A percentile compares a stretch with the other conserved stretches of the same genome.
These are phyloP conservation scores for Penicillium antarcticum DNA, from an alignment of 495 filamentous ascomycete species.

Conservation along the genomic window DNA sequence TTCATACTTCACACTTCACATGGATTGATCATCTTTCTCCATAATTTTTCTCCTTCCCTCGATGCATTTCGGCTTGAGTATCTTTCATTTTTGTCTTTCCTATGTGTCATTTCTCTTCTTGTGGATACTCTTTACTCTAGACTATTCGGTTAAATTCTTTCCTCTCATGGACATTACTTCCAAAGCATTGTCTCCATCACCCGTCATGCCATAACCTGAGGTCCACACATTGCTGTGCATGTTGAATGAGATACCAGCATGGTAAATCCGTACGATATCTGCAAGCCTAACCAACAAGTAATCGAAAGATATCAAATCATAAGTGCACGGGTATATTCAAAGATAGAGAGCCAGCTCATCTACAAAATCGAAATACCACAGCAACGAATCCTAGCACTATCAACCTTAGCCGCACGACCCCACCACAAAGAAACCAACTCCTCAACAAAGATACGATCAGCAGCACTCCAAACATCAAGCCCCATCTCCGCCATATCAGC, in stretches of 20 bases:
- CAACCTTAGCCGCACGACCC: slow-evolving; percentile 62
- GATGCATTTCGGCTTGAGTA: neutral
- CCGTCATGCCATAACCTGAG: too few relatives aligned
- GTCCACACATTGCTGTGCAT: too few relatives aligned
- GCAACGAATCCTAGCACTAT: slow-evolving; percentile 70
- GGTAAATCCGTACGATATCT: neutral
- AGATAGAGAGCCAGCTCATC: slow-evolving; percentile 9
- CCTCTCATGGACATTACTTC: neutral
- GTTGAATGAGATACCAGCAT: too few relatives aligned
- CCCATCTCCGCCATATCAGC: slow-evolving; percentile 79
- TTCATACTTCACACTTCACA: too few relatives aligned
- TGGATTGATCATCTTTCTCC: neutral
- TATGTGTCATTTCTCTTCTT: slow-evolving; percentile 1
- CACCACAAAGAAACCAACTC: slow-evolving; percentile 70
- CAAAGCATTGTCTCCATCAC: too few relatives aligned
- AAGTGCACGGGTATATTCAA: neutral
- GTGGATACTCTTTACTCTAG: neutral
- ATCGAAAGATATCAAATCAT: neutral
- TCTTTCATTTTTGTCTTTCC: neutral
- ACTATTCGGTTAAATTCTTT: neutral
- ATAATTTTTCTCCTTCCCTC: neutral
- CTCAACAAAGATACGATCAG: slow-evolving; percentile 69
- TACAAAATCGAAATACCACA: slow-evolving; percentile 80
- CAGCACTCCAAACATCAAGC: slow-evolving; percentile 79
- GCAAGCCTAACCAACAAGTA: neutral